phyloP scores from a whole-genome alignment of 352 stramenopile species.

The Peronosclerospora sorghi region DNA sequence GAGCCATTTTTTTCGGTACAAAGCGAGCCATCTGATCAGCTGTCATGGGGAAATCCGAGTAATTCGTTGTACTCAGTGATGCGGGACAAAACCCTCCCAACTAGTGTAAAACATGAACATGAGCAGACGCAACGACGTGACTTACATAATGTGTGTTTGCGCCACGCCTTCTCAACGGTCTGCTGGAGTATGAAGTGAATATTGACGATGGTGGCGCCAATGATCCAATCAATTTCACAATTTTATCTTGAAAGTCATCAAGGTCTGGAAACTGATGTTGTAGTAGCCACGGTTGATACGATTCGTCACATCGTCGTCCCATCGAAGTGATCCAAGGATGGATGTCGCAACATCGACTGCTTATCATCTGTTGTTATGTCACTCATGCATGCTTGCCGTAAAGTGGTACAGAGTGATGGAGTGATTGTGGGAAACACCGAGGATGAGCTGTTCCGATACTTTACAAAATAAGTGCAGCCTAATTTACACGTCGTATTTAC shows the following conservation, averaged over 20 bases:
- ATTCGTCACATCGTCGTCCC: conserved; percentile 96
- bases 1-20: no score
- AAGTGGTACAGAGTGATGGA: conserved; percentile 88
- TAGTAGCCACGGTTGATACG: conserved; percentile 99
- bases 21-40: no score
- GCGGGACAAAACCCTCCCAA: no score
- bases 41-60: no score
- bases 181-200: conserved; percentile 95
- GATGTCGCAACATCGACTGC: conserved; percentile 92
- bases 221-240: conserved; percentile 93
- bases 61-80: no score
- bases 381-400: conserved; percentile 93
- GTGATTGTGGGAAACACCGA: conserved; percentile 89
- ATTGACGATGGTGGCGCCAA: conserved; percentile 94
- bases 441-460: conserved; percentile 93
- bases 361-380: no score
- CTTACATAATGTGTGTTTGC: no score
- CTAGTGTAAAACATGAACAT: no score
- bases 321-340: conserved; percentile 95
- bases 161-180: no score
- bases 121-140: no score
- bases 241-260: conserved; percentile 97
- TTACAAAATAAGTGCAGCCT: conserved; percentile 96
- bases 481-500: conserved; percentile 99
- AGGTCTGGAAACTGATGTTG: conserved; percentile 93